Percentiles rank a stretch among this genome's conserved stretches.
phyloP scores from a whole-genome alignment of 139 green algal species.

The Tetradesmus lagerheimii region DNA sequence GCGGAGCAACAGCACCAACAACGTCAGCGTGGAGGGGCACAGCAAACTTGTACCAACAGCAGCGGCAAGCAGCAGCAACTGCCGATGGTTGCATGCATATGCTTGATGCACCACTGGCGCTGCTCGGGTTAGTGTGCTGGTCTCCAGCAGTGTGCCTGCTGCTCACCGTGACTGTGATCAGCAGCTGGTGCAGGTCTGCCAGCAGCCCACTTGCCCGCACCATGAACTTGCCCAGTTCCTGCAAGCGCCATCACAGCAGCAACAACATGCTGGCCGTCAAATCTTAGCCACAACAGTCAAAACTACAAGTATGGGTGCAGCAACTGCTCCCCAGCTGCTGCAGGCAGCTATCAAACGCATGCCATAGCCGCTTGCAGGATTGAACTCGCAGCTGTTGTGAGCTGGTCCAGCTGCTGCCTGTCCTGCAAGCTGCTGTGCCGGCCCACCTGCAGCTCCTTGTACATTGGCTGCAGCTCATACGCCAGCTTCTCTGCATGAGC shows the following conservation, averaged over 20 bases:
- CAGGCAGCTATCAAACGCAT: background rate
- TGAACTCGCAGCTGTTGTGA: background rate
- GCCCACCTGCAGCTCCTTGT: conserved; percentile 40
- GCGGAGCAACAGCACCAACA: background rate
- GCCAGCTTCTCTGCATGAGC: conserved; percentile 17
- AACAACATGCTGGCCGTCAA: background rate
- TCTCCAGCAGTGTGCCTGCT: background rate
- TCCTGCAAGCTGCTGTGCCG: background rate
- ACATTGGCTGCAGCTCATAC: conserved; percentile 37
- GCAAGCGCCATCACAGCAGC: conserved; percentile 9
- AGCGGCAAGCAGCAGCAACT: background rate
- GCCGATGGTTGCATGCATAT: background rate
- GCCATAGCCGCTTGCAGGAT: background rate
- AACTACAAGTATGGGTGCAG: too few relatives aligned
- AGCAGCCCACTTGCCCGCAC: conserved; percentile 23
- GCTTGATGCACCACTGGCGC: too few relatives aligned
- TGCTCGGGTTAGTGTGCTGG: too few relatives aligned
- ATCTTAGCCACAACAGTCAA: too few relatives aligned
- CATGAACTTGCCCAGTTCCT: conserved; percentile 42
- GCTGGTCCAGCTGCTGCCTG: background rate
- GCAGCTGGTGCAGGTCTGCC: conserved; percentile 44
- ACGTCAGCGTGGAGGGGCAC: background rate
- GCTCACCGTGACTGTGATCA: conserved; percentile 45
- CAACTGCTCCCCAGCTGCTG: background rate
- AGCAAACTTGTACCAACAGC: background rate